Evolutionary conservation across 768 basidiomycete genomes (phyloP).

Genomic region (Rhizopogon vesiculosus): DNA sequence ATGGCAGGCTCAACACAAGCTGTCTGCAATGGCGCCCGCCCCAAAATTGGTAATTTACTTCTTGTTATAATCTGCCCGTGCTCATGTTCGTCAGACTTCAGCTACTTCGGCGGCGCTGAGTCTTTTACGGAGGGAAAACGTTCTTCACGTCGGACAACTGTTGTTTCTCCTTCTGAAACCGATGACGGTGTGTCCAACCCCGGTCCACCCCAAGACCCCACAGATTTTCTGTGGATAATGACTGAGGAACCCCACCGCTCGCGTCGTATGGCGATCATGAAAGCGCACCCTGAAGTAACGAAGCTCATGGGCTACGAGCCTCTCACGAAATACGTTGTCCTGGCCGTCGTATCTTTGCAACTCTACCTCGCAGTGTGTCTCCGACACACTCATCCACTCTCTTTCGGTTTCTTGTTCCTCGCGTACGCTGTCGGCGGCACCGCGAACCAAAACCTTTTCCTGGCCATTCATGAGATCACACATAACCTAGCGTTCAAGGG

Average conservation of each 20-base stretch:
- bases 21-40: not conserved
- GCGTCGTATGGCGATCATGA: conserved; percentile 83
- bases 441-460: conserved; percentile 95
- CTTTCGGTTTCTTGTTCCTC: conserved; percentile 63
- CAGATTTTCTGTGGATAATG: conserved; percentile 94
- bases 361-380: conserved; percentile 58
- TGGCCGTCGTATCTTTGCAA: conserved; percentile 77
- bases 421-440: conserved; percentile 92
- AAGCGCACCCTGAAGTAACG: conserved; percentile 92
- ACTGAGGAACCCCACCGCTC: conserved; percentile 96
- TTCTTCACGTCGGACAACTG: conserved; percentile 47
- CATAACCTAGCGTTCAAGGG: conserved; percentile 93
- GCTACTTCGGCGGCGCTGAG: conserved; percentile 82
- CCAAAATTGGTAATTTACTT: conserved; percentile 15
- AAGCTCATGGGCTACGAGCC: conserved; percentile 97
- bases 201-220: conserved; percentile 65
- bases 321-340: conserved; percentile 86
- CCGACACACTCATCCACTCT: conserved; percentile 63
- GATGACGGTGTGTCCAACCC: conserved; percentile 38
- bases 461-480: conserved; percentile 98
- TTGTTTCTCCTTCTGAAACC: conserved; percentile 33
- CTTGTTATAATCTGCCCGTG: not conserved
- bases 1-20: conserved; percentile 13
- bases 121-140: conserved; percentile 54
- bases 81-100: conserved; percentile 52